Evolutionary conservation across 306 rosid species (phyloP), one percentile per base, ranked within the genome.

Genomic region (Inga laurina): DNA sequence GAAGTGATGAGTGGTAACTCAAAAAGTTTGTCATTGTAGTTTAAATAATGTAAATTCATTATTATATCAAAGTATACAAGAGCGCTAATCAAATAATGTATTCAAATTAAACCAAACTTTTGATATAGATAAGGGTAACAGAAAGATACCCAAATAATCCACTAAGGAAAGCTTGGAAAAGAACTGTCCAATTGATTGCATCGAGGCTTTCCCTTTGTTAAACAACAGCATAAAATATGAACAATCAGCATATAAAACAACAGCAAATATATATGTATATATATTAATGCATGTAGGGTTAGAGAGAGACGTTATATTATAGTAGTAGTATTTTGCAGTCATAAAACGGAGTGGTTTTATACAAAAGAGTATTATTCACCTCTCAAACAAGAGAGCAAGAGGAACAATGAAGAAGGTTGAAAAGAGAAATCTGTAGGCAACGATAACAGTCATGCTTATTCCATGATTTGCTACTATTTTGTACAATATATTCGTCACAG

Each of bases 121-220:
- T 39, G 6, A 6, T 39, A 6, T 39, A 39, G 43, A 5, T 6
- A 39, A 39, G 43, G 43, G 49, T 9, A 45, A 11, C 10, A 49
- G 19, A 49, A 51, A 85, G 82, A 34, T 86, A 92, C 97, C 97
- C 97, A 48, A 92, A 83, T 67, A 92, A 78, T 32, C 92, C 96
- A 35, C 87, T 84, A 4, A 92, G 74, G 77, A 83, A 89, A 64
- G 85, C 86, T 82, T 87, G 89, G 75, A 86, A 78, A 22, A 92
- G 74, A 45, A 90, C 86, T 9, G 74, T 83, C 89, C 89, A 85
- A 51, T 89, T 82, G 4, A 92, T 39, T 39, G 6, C 67, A 75
- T 88, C 86, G 68, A 67, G 22, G 24, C 72, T 15, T 8, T 67
- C 46, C 72, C 46, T 35, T 22, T 3, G 13, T 39, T 39, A 39